Evolutionary conservation across 768 basidiomycete genomes (phyloP).

Genomic region (Macrolepiota fuliginosa): DNA sequence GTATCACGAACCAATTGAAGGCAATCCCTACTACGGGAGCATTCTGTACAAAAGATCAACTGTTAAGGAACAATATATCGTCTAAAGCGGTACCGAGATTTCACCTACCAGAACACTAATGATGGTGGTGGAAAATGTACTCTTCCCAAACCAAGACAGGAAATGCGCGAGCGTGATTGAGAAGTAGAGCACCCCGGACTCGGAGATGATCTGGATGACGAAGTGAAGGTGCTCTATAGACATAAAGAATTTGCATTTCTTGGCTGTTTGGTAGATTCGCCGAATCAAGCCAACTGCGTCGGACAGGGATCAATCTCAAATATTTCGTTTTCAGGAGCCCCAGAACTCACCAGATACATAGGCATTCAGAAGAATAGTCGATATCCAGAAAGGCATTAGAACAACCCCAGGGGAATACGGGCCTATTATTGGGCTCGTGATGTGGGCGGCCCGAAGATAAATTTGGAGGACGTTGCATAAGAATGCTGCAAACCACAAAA

Average conservation of each 20-base stretch:
- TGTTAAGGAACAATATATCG: not conserved
- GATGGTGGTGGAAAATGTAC: not conserved
- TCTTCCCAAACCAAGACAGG: not conserved
- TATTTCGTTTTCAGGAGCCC: too few species aligned
- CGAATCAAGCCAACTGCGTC: not conserved
- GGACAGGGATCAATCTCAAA: not conserved
- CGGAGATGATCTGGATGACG: not conserved
- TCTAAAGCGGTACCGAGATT: too few species aligned
- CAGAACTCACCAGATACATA: not conserved
- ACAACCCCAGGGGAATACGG: not conserved
- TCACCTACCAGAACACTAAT: not conserved
- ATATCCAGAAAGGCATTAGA: not conserved
- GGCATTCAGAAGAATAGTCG: not conserved
- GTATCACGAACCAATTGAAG: slow-evolving; percentile 1
- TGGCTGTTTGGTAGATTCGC: not conserved
- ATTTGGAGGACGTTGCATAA: not conserved
- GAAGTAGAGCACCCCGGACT: not conserved
- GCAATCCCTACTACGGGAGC: not conserved
- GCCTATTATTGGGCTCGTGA: not conserved
- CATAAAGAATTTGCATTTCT: not conserved
- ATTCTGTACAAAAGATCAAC: not conserved
- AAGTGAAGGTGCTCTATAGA: not conserved
- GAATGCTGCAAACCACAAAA: not conserved
- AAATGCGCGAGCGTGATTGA: slow-evolving; percentile 2
- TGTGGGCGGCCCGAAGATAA: not conserved